These are phyloP conservation scores for Pelagomonas calceolata DNA, from an alignment of 108 stramenopile genomes.

Conservation along the genomic window DNA sequence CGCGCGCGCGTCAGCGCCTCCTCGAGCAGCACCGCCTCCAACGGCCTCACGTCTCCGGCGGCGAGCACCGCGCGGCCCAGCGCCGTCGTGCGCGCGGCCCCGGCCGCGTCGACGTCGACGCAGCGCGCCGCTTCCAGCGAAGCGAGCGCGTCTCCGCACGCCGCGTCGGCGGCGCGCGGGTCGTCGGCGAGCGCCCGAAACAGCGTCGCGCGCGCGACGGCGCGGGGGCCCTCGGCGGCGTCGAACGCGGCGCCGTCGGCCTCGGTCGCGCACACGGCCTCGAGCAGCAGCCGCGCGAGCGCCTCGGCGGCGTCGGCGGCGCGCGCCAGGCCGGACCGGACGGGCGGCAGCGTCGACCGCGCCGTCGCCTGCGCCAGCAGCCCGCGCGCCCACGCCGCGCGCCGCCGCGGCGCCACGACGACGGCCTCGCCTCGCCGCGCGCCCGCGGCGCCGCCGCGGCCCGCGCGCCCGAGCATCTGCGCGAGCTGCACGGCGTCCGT, in stretches of 20 bases:
- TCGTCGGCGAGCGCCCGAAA: too few species aligned
- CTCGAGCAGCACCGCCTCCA: not conserved
- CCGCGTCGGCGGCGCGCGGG: not conserved
- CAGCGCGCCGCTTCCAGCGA: not conserved
- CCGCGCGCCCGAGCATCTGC: slow-evolving; percentile 18
- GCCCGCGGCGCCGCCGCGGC: not conserved
- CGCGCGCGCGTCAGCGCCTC: not conserved
- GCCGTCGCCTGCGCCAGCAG: too few species aligned
- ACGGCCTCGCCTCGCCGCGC: not conserved
- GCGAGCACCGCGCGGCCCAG: not conserved
- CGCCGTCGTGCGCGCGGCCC: not conserved
- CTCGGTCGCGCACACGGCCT: not conserved
- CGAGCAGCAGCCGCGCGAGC: not conserved
- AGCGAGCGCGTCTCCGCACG: not conserved
- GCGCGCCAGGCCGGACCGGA: too few species aligned
- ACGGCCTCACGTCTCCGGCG: not conserved
- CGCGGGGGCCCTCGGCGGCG: too few species aligned
- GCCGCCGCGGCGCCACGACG: not conserved
- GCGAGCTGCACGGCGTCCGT: not conserved
- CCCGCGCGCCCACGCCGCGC: not conserved
- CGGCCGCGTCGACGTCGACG: not conserved
- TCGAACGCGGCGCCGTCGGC: not conserved
- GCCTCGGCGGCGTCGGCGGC: not conserved
- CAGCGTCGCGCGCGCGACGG: too few species aligned
- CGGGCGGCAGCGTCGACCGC: too few species aligned